Conservation (phyloP, 2,329 filamentous ascomycete genomes). For the Hysterium pulicare region DNA sequence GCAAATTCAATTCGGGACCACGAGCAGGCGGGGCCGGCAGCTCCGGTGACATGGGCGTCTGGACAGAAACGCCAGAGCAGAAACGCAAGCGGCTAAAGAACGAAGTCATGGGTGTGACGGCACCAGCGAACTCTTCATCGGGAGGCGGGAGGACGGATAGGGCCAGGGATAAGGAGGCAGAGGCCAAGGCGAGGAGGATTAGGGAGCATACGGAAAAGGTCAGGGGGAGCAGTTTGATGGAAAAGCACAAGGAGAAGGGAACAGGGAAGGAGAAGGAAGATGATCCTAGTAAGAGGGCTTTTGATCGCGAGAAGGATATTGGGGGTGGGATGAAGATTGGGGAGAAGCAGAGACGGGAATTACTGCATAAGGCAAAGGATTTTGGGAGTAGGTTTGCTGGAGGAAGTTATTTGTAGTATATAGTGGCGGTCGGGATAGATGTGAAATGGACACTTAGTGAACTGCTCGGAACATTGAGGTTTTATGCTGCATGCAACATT, state of each 20-base stretch:
- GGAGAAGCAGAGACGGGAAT: slow-evolving; percentile 68
- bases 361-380: slow-evolving; percentile 74
- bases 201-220: slow-evolving; percentile 53
- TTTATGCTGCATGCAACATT: no score
- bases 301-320: slow-evolving; percentile 95
- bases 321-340: slow-evolving; percentile 69
- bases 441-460: no score
- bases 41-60: slow-evolving; percentile 60
- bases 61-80: slow-evolving; percentile 89
- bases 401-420: slow-evolving; percentile 57
- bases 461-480: no score
- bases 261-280: slow-evolving; percentile 67
- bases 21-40: slow-evolving; percentile 40
- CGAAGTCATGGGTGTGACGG: slow-evolving; percentile 71
- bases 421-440: no score
- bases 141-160: slow-evolving; percentile 18
- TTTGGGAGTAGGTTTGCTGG: slow-evolving; percentile 80
- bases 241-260: slow-evolving; percentile 45
- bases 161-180: slow-evolving; percentile 38
- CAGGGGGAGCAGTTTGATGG: slow-evolving; percentile 44
- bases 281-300: slow-evolving; percentile 83
- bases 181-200: slow-evolving; percentile 49
- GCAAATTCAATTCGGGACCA: slow-evolving; percentile 72
- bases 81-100: slow-evolving; percentile 78
- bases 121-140: slow-evolving; percentile 34